Evolutionary conservation across 306 rosid genomes (phyloP), one percentile per base, ranked within the genome.

Genomic region (Myrica gale): DNA sequence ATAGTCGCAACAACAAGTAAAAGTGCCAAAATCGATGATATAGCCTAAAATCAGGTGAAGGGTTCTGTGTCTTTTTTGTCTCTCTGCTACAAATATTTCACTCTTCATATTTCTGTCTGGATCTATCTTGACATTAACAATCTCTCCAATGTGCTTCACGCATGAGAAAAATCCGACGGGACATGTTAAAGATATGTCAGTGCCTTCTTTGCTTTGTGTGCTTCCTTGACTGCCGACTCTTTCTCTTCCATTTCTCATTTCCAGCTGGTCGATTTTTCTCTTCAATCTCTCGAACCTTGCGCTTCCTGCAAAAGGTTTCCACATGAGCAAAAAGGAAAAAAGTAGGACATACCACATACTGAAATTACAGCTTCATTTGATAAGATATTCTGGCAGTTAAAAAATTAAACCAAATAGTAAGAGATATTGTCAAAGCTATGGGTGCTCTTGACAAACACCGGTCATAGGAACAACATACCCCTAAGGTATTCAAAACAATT

Each of bases 271-370:
- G 90, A 56, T 77, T 87, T 41, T 84, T 65, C 74, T 89, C 98
- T 85, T 92, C 96, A 41, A 92, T 95, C 79, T 90, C 97, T 66
- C 58, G 82, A 56, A 95, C 92, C 90, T 89, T 90, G 58, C 96
- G 90, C 76, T 90, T 90, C 85, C 97, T 95, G 62, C 19, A 78
- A 58, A 78, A 37, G 15, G 60, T 69, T 55, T 37, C 26, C 16
- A 39, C 75, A 80, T 19, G 74, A 69, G 11, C 13, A 17, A n/a
- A 4, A 37, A 12, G 37, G 69, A n/a, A 7, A 7, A 37, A 12
- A 44, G 63, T 41, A 42, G 11, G 58, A 76, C 23, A 68, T 11
- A 32, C 42, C 26, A 61, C 9, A 53, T 54, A 37, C 65, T 8
- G 9, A 51, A 21, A n/a, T 51, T 5, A 39, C 17, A 13, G 46